phyloP scores from a whole-genome alignment of 2,329 filamentous ascomycete genomes.

The Trichoderma aggressivum region DNA sequence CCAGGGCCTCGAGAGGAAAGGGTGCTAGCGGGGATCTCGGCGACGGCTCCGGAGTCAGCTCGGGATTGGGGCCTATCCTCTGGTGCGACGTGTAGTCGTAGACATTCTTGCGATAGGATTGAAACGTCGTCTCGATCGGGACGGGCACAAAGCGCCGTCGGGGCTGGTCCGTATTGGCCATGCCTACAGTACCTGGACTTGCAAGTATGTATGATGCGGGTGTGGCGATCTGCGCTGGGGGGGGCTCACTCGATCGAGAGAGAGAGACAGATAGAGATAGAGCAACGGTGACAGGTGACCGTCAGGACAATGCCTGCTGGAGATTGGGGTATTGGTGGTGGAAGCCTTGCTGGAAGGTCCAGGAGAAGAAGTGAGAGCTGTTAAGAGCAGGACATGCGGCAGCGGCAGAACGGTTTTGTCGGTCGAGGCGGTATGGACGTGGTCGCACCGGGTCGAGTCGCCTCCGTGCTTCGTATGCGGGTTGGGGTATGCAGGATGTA shows the following conservation, averaged over 20 bases:
- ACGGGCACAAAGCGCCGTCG: conserved; percentile 63
- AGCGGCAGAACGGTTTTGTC: neutral
- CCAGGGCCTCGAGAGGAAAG: conserved; percentile 40
- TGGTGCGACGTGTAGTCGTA: conserved; percentile 19
- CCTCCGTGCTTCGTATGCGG: neutral
- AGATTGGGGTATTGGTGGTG: neutral
- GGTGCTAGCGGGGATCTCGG: conserved; percentile 48
- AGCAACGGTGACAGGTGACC: neutral
- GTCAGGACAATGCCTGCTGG: neutral
- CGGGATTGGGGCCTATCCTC: conserved; percentile 50
- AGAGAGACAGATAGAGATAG: neutral
- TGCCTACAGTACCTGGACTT: conserved; percentile 21
- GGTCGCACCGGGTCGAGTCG: conserved; percentile 1
- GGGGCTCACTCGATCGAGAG: neutral
- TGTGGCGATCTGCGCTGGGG: conserved; percentile 3
- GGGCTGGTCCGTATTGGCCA: conserved; percentile 41
- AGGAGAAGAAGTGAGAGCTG: conserved; percentile 1
- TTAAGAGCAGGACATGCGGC: conserved; percentile 12
- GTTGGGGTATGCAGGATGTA: neutral
- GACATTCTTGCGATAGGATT: conserved; percentile 47
- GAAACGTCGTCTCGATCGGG: conserved; percentile 69
- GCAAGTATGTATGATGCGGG: neutral
- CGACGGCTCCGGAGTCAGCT: conserved; percentile 53
- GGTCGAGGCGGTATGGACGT: conserved; percentile 12
- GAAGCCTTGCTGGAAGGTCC: conserved; percentile 10